Evolutionary conservation across 441 rosid genomes (phyloP), one percentile per base, ranked within the genome.

Genomic region (Sinapis alba): DNA sequence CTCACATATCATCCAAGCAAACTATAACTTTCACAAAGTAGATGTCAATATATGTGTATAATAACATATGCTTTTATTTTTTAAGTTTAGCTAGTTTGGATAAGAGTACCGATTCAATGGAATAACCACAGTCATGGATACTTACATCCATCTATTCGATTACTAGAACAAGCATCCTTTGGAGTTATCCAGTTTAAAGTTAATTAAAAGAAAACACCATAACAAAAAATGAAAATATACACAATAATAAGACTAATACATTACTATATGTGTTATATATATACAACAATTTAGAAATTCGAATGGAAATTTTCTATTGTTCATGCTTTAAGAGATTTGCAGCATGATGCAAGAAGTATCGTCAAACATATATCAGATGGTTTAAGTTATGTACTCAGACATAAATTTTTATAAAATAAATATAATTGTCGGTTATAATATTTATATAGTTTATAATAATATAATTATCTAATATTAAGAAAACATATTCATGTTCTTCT

Each of bases 1-100:
- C 71, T 73, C 78, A 54, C 78, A 78, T 68, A 54, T 62, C 81
- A 68, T 78, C 78, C 78, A 78, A 78, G 81, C 15, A 78, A 78
- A 61, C 68, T 19, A 47, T 61, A 67, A 67, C 65, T 78, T 78
- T 53, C 70, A 67, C 69, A 72, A 72, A 67, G 77, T 41, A 65
- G 36, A 27, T 51, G 34, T 41, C 73, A 53, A 50, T 65, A 65
- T 54, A 50, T 43, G 58, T 13, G 69, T 15, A 13, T 50, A 50
- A 50, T 53, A 50, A 30, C 15, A 51, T 24, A 19, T 19, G 19
- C 16, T 12, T 75, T 57, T 7, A 54, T 53, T 32, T 32, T 53
- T 6, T 1, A 20, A 26, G 7, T 60, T 20, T 1, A 7, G 27
- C 26, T 28, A 28, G 3, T 67, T 28, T 72, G 81, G 81, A 78